Conservation (phyloP, 163 green algal genomes). For the Volvox carteri region DNA sequence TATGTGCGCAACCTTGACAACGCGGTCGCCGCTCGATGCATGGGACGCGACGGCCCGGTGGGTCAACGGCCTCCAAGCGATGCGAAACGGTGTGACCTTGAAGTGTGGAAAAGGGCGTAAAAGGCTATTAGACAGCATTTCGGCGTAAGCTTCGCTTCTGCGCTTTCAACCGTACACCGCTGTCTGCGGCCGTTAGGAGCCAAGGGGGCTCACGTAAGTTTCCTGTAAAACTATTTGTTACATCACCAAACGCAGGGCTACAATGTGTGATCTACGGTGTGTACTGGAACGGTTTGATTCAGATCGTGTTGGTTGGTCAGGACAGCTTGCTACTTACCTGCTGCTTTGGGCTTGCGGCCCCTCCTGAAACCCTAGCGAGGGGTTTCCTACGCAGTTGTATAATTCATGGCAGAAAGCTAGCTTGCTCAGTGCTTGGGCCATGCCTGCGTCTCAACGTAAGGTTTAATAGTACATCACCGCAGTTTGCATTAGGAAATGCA, state of each 20-base stretch:
- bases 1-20: slow-evolving; percentile 47
- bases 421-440: background rate
- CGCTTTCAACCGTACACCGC: background rate
- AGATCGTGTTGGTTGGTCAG: too few species aligned
- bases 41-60: background rate
- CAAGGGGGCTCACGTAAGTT: too few species aligned
- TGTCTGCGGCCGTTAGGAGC: too few species aligned
- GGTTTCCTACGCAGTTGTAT: too few species aligned
- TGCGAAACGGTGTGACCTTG: background rate
- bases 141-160: too few species aligned
- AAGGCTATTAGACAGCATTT: background rate
- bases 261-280: too few species aligned
- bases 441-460: background rate
- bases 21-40: background rate
- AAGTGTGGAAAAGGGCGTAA: background rate
- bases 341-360: too few species aligned
- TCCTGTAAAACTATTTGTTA: too few species aligned
- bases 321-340: background rate
- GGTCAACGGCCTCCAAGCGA: background rate
- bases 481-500: background rate
- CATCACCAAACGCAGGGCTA: too few species aligned
- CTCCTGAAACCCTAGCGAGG: too few species aligned
- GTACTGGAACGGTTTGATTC: background rate
- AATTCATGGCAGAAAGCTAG: too few species aligned
- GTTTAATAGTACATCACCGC: too few species aligned